Percentiles rank a stretch among this genome's conserved stretches.
Evolutionary conservation across 495 filamentous ascomycete species (phyloP).

Genomic region (Penicillium ochrochloron): DNA sequence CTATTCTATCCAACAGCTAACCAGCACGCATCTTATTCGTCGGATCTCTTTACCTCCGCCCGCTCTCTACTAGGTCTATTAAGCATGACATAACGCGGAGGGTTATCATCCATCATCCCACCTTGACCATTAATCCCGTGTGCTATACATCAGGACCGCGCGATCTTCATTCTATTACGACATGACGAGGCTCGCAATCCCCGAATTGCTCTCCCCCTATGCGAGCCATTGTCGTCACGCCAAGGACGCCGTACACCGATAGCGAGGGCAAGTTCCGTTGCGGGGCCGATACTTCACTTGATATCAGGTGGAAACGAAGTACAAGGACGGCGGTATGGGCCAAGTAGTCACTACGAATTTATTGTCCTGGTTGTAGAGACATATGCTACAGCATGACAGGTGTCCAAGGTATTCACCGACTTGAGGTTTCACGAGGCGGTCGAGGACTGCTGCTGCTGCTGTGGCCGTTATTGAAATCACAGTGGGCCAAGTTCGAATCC

Average conservation of each 20-base stretch:
- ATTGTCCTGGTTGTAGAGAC: neutral
- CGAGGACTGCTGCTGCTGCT: neutral
- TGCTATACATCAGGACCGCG: neutral
- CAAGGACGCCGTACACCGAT: neutral
- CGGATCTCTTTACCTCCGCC: neutral
- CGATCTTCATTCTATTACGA: neutral
- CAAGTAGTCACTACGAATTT: neutral
- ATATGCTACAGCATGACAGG: neutral
- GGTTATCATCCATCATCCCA: neutral
- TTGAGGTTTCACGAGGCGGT: neutral
- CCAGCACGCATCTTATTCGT: neutral
- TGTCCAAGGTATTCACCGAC: neutral
- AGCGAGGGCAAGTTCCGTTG: neutral
- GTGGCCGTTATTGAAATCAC: neutral
- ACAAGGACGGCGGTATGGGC: neutral
- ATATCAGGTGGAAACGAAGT: conserved; percentile 1
- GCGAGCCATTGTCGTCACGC: conserved; percentile 2
- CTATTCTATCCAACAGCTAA: neutral
- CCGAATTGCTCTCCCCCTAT: neutral
- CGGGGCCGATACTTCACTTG: conserved; percentile 12
- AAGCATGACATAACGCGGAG: neutral
- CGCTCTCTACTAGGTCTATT: neutral
- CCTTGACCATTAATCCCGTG: neutral
- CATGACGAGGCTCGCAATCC: neutral
- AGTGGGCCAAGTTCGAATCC: neutral